Conservation (phyloP, 1,284 basidiomycete species). For the Trametes hirsuta region DNA sequence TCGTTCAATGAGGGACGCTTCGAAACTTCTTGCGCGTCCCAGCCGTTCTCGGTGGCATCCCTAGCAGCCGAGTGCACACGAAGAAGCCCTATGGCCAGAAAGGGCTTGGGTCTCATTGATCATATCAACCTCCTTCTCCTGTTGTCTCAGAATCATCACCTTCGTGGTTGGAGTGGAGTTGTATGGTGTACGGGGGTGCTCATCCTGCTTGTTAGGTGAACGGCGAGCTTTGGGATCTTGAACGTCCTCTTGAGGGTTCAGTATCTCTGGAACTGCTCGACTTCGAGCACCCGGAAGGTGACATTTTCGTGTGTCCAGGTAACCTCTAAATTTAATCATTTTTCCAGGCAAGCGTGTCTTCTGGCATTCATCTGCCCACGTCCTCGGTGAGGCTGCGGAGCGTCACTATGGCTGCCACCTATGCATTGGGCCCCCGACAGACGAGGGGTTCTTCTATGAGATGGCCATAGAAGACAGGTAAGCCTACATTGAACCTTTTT, state of each 20-base stretch:
- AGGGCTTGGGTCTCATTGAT: no score
- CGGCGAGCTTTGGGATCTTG: conserved; percentile 92
- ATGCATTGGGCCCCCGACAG: conserved; percentile 96
- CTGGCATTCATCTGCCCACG: conserved; percentile 99
- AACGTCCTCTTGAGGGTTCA: conserved; percentile 87
- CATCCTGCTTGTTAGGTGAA: conserved; percentile 65
- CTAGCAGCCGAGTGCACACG: no score
- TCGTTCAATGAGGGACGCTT: no score
- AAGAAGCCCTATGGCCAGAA: no score
- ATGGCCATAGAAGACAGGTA: conserved; percentile 84
- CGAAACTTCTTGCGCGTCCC: no score
- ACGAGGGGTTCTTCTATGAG: conserved; percentile 99
- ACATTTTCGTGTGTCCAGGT: background rate
- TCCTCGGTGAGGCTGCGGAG: conserved; percentile 97
- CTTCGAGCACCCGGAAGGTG: conserved; percentile 86
- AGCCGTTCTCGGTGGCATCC: no score
- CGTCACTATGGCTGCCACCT: conserved; percentile 97
- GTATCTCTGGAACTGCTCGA: conserved; percentile 88
- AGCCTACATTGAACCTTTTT: conserved; percentile 9
- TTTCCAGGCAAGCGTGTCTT: conserved; percentile 90
- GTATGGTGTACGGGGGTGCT: background rate
- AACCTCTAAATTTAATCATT: conserved; percentile 1
- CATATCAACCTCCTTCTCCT: no score
- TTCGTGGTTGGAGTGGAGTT: background rate
- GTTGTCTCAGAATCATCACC: no score